Conservation (phyloP, 345 rosid species). For the Clausena lansium region DNA sequence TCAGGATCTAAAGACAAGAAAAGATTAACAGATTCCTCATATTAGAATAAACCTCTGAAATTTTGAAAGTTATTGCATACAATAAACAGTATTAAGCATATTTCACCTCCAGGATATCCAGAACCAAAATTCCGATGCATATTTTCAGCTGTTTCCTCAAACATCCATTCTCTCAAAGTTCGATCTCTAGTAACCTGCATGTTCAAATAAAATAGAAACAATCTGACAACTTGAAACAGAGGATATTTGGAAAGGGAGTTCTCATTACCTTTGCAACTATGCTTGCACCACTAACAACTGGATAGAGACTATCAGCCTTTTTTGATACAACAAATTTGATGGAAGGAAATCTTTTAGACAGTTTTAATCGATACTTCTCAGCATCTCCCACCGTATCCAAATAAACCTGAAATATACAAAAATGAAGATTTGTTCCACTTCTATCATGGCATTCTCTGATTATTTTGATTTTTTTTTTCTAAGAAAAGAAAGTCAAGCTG, state of each 20-base stretch:
- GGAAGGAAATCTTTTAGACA: constrained; percentile 76
- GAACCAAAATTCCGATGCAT: constrained; percentile 79
- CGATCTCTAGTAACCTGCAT: constrained; percentile 86
- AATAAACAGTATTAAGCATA: neutral
- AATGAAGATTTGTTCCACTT: constrained; percentile 12
- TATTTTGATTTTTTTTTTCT: neutral
- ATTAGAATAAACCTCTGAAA: neutral
- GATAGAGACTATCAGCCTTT: constrained; percentile 96
- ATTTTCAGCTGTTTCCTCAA: constrained; percentile 77
- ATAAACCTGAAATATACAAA: constrained; percentile 54
- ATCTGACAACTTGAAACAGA: neutral
- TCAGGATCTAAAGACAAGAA: constrained; percentile 59
- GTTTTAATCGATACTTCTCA: constrained; percentile 75
- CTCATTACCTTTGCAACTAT: constrained; percentile 89
- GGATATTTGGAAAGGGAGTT: neutral
- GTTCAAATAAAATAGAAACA: constrained; percentile 10
- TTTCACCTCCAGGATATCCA: constrained; percentile 95
- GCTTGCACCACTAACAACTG: constrained; percentile 95
- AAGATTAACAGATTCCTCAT: constrained; percentile 17
- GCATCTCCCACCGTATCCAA: constrained; percentile 93
- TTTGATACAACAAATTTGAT: constrained; percentile 87
- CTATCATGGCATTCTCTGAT: neutral
- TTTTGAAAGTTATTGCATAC: neutral
- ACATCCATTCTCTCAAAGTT: constrained; percentile 77
- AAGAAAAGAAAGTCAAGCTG: too few species aligned